Base-by-base conservation (phyloP, 106 monocot genomes). In the Platanthera zijinensis region DNA sequence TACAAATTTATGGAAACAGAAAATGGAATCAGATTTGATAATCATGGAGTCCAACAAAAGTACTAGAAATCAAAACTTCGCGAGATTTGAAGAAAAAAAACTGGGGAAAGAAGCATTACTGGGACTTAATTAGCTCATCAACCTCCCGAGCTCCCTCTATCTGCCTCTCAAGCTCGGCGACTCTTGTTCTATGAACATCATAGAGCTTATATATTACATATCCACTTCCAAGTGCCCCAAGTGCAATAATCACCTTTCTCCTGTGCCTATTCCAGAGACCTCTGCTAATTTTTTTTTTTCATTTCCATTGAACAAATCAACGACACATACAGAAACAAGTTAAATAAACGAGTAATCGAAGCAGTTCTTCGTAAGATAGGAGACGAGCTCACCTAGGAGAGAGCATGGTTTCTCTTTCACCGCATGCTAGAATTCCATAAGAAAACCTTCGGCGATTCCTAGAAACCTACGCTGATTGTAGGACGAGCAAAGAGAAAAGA, bases 181-280 rank as follows among this genome's bases (percentile, higher is more conserved):
- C 46, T 72, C 84, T 82, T 15, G 49, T 17, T 54, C 76, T 75
- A 11, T 86, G 75, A 57, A 73, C 77, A 74, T 82, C 78, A 39
- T 91, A 91, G 39, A 91, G 57, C 82, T 54, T 88, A 63, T 88
- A n/a, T n/a, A 87, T 22, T 8, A 68, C 91, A 77, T 91, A 91
- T 3, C 86, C 88, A 82, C 86, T 59, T 39, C 91, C 91, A 47
- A 86, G 53, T 62, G 80, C 84, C 28, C 91, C 91, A 53, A 79
- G 25, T 13, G 84, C 49, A 13, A 86, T 52, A 1, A 90, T 66
- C 10, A 87, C 12, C 57, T 84, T 91, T 62, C 88, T 86, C 74
- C 67, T 86, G 39, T 88, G 86, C 82, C 79, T 72, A n/a, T 76
- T 85, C 91, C 91, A 91, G 77, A 91, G 69, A 28, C 80, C 82